Evolutionary conservation across 2,329 filamentous ascomycete species (phyloP).

Genomic region (Penicillium sp.): DNA sequence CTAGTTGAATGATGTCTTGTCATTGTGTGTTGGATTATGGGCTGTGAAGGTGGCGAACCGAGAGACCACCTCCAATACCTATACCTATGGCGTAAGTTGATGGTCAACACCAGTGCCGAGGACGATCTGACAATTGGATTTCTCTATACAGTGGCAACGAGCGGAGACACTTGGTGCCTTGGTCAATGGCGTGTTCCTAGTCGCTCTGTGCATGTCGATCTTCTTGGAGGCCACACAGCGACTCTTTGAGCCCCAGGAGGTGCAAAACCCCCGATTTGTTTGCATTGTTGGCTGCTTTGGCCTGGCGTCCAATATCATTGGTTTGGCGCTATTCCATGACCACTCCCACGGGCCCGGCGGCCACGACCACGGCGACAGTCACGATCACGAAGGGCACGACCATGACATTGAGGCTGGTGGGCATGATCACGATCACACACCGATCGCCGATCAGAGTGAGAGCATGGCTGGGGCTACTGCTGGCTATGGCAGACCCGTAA

Average conservation of each 20-base stretch:
- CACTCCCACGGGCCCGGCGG: slow-evolving; percentile 70
- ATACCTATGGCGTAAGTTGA: slow-evolving; percentile 83
- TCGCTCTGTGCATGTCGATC: slow-evolving; percentile 93
- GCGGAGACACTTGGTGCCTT: slow-evolving; percentile 95
- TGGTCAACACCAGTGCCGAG: neutral
- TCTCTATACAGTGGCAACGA: slow-evolving; percentile 72
- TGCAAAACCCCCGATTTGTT: slow-evolving; percentile 80
- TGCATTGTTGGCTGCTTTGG: slow-evolving; percentile 85
- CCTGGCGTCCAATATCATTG: slow-evolving; percentile 81
- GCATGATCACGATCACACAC: slow-evolving; percentile 44
- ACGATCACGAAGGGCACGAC: slow-evolving; percentile 51
- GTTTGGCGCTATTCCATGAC: slow-evolving; percentile 87
- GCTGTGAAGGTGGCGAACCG: slow-evolving; percentile 85
- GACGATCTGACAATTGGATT: slow-evolving; percentile 9
- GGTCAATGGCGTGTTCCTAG: slow-evolving; percentile 95
- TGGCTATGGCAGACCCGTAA: slow-evolving; percentile 19
- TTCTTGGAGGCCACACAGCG: slow-evolving; percentile 91
- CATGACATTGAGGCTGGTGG: slow-evolving; percentile 53
- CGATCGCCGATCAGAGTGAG: neutral
- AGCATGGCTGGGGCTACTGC: neutral
- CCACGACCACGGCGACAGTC: slow-evolving; percentile 46
- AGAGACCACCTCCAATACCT: slow-evolving; percentile 77
- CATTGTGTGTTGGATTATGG: slow-evolving; percentile 87
- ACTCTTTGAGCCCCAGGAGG: slow-evolving; percentile 85
- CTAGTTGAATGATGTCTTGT: slow-evolving; percentile 94